Conservation (phyloP, 768 basidiomycete genomes). For the Pleurotus cornucopiae region DNA sequence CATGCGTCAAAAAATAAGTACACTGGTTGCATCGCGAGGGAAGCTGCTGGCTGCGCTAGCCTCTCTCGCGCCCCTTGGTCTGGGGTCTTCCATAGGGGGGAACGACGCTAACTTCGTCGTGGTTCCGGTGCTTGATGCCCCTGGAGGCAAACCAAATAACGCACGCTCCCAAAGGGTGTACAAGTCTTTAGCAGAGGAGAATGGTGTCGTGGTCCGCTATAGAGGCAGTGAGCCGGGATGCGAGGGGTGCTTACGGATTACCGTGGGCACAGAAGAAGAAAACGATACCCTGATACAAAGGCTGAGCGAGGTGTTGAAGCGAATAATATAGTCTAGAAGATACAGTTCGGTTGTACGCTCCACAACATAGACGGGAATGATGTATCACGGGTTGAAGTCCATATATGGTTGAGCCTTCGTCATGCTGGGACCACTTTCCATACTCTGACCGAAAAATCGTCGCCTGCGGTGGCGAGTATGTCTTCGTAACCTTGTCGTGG, state of each 20-base stretch:
- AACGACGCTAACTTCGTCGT: conserved; percentile 91
- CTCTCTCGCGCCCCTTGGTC: conserved; percentile 42
- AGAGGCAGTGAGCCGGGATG: conserved; percentile 87
- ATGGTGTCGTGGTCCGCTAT: conserved; percentile 87
- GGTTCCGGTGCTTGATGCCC: conserved; percentile 62
- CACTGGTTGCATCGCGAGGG: conserved; percentile 55
- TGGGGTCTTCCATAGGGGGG: conserved; percentile 71
- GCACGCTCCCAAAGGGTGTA: conserved; percentile 63
- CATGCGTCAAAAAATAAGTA: conserved; percentile 65
- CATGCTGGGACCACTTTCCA: conserved; percentile 48
- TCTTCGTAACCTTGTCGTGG: conserved; percentile 58
- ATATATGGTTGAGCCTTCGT: no score
- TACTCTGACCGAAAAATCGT: conserved; percentile 79
- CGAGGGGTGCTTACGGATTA: conserved; percentile 81
- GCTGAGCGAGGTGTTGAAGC: conserved; percentile 43
- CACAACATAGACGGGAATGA: no score
- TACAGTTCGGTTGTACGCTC: no score
- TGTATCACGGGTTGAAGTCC: no score
- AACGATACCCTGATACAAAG: conserved; percentile 55
- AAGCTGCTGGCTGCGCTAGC: conserved; percentile 48
- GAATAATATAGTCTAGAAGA: conserved; percentile 9
- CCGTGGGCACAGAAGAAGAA: conserved; percentile 82
- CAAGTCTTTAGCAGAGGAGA: conserved; percentile 76
- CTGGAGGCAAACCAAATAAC: conserved; percentile 49
- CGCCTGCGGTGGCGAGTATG: conserved; percentile 77